Evolutionary conservation across 495 filamentous ascomycete species (phyloP), one percentile per base, ranked within the genome.

Genomic region (Penicillium ochrochloron): DNA sequence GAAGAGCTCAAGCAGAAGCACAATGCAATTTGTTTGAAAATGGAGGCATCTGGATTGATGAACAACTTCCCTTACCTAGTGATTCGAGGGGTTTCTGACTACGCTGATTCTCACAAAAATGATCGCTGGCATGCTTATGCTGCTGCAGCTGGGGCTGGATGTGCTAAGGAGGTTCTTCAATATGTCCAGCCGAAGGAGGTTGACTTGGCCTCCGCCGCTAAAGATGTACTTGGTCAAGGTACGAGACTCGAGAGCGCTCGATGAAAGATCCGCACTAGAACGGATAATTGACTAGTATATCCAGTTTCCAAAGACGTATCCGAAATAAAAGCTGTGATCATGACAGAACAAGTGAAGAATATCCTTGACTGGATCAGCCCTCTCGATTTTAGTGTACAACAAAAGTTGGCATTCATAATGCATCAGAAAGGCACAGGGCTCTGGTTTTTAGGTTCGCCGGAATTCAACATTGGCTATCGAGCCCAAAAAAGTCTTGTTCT

Each of bases 1-100:
- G 41, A 62, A 51, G 33, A 53, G 23, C 12, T 48, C 59, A 21
- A 48, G 17, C 14, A 29, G 33, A 39, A 27, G 55, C 34, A 31
- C 29, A 21, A 21, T 8, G 63, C 57, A 14, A 31, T 70, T 6
- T 77, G 71, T 57, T 70, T 74, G 39, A 74, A 80, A 37, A 80
- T 79, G 75, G 77, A 78, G 53, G 55, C 55, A 17, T 34, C 55
- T 25, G 55, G 50, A 23, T 17, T 52, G 76, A 74, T 57, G 55
- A 41, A 25, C 3, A 15, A 42, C 11, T 57, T 57, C 19, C 55
- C 55, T 5, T 57, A 35, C 11, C 15, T 57, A 1, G 35, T 57
- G 10, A 57, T 57, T 39, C 14, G 70, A 39, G 76, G 76, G 3
- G 27, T 57, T 19, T 57, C 29, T 41, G 75, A 78, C 63, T 78